Conservation (phyloP, 2,329 filamentous ascomycete genomes). For the Botryotinia narcissicola region DNA sequence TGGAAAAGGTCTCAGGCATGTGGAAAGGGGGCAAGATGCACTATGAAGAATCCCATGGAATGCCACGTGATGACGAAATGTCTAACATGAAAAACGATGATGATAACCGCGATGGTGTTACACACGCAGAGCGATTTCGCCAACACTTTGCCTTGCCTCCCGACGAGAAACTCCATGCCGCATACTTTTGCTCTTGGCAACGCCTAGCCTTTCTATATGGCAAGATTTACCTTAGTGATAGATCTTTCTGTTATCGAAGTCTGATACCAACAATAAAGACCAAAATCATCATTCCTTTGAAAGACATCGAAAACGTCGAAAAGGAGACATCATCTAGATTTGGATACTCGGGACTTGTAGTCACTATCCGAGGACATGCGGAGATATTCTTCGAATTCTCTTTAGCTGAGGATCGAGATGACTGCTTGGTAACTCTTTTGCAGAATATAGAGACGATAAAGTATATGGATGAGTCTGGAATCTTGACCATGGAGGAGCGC, state of each 20-base stretch:
- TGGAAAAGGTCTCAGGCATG: conserved; percentile 96
- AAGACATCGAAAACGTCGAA: conserved; percentile 87
- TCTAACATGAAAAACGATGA: conserved; percentile 45
- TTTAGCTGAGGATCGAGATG: conserved; percentile 74
- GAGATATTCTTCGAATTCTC: conserved; percentile 96
- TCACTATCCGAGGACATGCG: conserved; percentile 92
- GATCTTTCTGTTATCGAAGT: conserved; percentile 89
- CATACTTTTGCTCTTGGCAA: conserved; percentile 90
- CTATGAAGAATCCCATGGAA: conserved; percentile 64
- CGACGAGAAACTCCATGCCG: conserved; percentile 78
- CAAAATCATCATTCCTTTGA: conserved; percentile 86
- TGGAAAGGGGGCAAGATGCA: conserved; percentile 89
- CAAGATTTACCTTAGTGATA: conserved; percentile 91
- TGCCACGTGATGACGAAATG: conserved; percentile 53
- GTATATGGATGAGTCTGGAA: conserved; percentile 66
- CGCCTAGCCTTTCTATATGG: conserved; percentile 89
- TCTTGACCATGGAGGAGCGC: conserved; percentile 65
- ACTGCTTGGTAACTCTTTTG: conserved; percentile 80
- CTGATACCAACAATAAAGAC: conserved; percentile 84
- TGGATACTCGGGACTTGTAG: conserved; percentile 83
- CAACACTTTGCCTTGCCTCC: conserved; percentile 86
- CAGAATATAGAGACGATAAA: conserved; percentile 71
- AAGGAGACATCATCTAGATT: conserved; percentile 95
- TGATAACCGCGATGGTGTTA: conserved; percentile 62
- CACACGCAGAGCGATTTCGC: conserved; percentile 77